Evolutionary conservation across 495 filamentous ascomycete genomes (phyloP), one percentile per base, ranked within the genome.

Genomic region (Penicillium diatomitis): DNA sequence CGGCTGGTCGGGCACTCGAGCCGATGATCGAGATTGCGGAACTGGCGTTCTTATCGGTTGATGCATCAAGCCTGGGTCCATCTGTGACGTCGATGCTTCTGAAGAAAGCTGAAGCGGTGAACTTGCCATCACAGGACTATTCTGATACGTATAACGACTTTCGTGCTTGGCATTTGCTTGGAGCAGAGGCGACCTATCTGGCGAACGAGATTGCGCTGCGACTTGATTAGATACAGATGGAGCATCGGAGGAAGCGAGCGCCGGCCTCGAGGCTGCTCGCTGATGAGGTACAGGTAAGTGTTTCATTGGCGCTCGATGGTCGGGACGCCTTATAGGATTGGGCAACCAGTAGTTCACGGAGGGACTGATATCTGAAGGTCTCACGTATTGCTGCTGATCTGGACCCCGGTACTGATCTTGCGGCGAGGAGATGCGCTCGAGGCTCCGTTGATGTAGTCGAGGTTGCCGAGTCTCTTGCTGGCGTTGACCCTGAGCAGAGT

Each of bases 301-400:
- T 20, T 20, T 20, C 33, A 34, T 30, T 7, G 36, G 35, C 27
- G 45, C 20, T 30, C 29, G 28, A 12, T 4, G 28, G 32, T 9
- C 20, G n/a, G 11, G 31, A 8, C 35, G 4, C 29, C 27, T 35
- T 2, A 12, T 30, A 7, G 36, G 12, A 33, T 48, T 41, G 11
- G 38, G 11, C 38, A 32, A 32, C 41, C 41, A 48, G 10, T 20
- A 34, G 3, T 37, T 33, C 36, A 8, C 34, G 9, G 44, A 7
- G 3, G 20, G 10, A 32, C 10, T 44, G 6, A 34, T 31, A 27
- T 9, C 32, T 39, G 39, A 30, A 4, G 39, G 44, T 12, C 30
- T 36, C 33, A 32, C 40, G 33, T 42, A 47, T 41, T 51, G 49
- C 38, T 41, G 49, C 32, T 33, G 46, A 5, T 10, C 33, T 32